Conservation (phyloP, 208 protist species). For the Phytomonas sp. region DNA sequence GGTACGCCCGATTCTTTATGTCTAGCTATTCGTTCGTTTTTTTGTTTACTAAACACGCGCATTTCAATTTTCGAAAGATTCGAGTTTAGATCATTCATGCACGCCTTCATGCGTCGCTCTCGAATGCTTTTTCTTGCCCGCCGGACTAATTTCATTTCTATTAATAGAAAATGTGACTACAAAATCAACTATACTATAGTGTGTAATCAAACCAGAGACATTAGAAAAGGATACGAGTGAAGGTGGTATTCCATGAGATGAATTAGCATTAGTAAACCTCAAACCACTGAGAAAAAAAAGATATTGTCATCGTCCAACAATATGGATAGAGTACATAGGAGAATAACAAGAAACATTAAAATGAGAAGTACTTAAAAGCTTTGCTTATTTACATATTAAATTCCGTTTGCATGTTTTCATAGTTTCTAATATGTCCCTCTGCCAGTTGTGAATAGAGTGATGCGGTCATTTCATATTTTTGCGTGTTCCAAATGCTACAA, state of each 20-base stretch:
- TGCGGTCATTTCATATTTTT: neutral
- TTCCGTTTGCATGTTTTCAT: neutral
- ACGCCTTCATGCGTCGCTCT: slow-evolving; percentile 82
- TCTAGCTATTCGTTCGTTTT: slow-evolving; percentile 30
- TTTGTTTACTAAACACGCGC: slow-evolving; percentile 55
- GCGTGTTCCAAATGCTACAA: neutral
- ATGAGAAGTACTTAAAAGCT: neutral
- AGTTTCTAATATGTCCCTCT: neutral
- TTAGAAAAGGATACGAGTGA: neutral
- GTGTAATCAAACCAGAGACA: neutral
- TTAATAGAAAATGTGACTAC: slow-evolving; percentile 2
- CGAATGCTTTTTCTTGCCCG: slow-evolving; percentile 81
- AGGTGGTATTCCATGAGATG: neutral
- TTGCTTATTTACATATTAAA: neutral
- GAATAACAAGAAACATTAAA: neutral
- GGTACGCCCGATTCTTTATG: slow-evolving; percentile 24
- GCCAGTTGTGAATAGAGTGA: neutral
- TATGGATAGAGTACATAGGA: neutral
- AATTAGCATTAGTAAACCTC: neutral
- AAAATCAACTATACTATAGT: slow-evolving; percentile 6
- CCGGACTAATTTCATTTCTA: slow-evolving; percentile 77
- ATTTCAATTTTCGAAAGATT: slow-evolving; percentile 83
- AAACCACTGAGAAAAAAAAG: neutral
- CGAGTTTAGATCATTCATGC: slow-evolving; percentile 68
- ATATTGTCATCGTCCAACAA: neutral